Percentiles rank a stretch among this genome's conserved stretches.
phyloP scores from a whole-genome alignment of 2,329 filamentous ascomycete genomes.

The Ceratocystiopsis minuta region DNA sequence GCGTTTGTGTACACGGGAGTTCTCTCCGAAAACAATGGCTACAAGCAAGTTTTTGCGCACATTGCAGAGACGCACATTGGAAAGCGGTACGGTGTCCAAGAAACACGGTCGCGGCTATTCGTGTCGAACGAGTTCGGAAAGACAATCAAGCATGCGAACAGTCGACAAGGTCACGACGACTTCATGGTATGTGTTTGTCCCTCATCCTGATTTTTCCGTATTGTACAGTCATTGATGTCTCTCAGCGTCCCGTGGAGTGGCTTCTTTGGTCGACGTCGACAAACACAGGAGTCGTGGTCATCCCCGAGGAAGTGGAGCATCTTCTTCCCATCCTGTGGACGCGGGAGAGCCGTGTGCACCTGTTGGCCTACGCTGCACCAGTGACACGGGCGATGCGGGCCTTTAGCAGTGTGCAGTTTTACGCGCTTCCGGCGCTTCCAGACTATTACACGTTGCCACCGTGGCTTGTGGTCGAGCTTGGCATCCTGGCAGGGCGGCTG shows the following conservation, averaged over 20 bases:
- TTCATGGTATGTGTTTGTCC: constrained; percentile 15
- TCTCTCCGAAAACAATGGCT: neutral
- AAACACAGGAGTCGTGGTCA: constrained; percentile 35
- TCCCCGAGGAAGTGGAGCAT: constrained; percentile 43
- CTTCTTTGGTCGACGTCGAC: constrained; percentile 33
- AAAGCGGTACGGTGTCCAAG: neutral
- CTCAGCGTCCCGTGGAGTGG: constrained; percentile 36
- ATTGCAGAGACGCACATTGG: constrained; percentile 3
- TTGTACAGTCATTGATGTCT: neutral
- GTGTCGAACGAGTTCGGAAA: constrained; percentile 28
- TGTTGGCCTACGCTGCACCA: constrained; percentile 37
- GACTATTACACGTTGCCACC: constrained; percentile 21
- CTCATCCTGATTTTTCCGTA: neutral
- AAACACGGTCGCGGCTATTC: constrained; percentile 13
- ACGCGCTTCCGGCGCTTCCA: constrained; percentile 29
- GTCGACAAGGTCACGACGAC: constrained; percentile 13
- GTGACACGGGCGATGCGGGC: constrained; percentile 40
- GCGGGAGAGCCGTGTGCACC: constrained; percentile 9
- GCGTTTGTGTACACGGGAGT: constrained; percentile 4
- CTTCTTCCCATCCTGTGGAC: constrained; percentile 27
- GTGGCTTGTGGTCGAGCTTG: constrained; percentile 40
- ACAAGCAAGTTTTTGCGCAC: neutral
- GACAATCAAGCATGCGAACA: constrained; percentile 20
- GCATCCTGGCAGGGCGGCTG: constrained; percentile 40
- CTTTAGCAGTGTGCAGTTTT: constrained; percentile 37